A percentile compares a stretch with the other conserved stretches of the same genome.
Evolutionary conservation across 2,329 filamentous ascomycete genomes (phyloP).

Genomic region (Fusarium decemcellulare): DNA sequence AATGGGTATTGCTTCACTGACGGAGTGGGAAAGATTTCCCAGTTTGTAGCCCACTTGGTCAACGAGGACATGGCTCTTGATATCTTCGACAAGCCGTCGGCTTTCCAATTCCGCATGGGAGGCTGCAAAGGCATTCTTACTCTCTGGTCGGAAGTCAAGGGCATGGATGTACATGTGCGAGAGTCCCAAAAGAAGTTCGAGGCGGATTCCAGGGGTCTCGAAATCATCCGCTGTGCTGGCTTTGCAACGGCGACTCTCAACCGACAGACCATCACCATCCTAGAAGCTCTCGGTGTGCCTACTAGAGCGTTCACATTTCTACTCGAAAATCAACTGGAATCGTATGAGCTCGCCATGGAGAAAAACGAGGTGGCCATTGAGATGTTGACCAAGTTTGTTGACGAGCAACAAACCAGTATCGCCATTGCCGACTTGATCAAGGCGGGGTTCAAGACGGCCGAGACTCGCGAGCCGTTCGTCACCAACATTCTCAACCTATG

Average conservation of each 20-base stretch:
- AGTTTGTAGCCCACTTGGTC: slow-evolving; percentile 80
- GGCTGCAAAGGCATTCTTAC: slow-evolving; percentile 93
- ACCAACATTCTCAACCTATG: slow-evolving; percentile 85
- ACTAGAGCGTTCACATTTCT: slow-evolving; percentile 77
- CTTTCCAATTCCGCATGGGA: slow-evolving; percentile 92
- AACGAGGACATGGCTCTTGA: slow-evolving; percentile 77
- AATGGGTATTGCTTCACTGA: slow-evolving; percentile 86
- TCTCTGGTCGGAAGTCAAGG: slow-evolving; percentile 77
- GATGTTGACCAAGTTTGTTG: slow-evolving; percentile 81
- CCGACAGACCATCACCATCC: slow-evolving; percentile 88
- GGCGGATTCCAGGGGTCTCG: slow-evolving; percentile 78
- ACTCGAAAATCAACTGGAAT: slow-evolving; percentile 75
- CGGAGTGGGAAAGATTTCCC: slow-evolving; percentile 93
- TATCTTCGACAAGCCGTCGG: slow-evolving; percentile 76
- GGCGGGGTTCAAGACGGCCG: slow-evolving; percentile 80
- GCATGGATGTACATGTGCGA: slow-evolving; percentile 81
- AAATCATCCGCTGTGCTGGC: slow-evolving; percentile 87
- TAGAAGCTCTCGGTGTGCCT: slow-evolving; percentile 82
- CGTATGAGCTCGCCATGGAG: slow-evolving; percentile 79
- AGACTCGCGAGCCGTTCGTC: slow-evolving; percentile 81
- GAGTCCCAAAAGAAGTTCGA: slow-evolving; percentile 91
- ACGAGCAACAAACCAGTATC: slow-evolving; percentile 87
- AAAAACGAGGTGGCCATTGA: slow-evolving; percentile 74
- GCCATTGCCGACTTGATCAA: slow-evolving; percentile 81
- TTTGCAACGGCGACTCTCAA: slow-evolving; percentile 87